Evolutionary conservation across 108 stramenopile species (phyloP).

Genomic region (Schizochytrium sp.): DNA sequence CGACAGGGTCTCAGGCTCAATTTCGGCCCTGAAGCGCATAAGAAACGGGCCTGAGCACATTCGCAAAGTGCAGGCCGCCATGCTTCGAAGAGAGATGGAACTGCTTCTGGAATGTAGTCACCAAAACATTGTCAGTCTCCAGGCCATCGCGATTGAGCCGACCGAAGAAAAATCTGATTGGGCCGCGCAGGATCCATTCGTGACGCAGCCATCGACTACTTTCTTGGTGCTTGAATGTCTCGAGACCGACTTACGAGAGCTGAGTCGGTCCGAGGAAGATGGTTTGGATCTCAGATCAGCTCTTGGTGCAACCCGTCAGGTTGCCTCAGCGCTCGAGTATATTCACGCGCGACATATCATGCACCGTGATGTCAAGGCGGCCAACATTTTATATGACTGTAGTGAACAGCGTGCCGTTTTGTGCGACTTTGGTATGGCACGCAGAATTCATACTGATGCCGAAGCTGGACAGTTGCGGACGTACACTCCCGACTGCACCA

Average conservation of each 20-base stretch:
- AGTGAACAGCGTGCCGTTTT: neutral
- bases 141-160: neutral
- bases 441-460: neutral
- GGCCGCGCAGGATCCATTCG: no score
- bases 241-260: neutral
- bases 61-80: neutral
- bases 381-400: neutral
- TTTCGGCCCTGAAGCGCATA: neutral
- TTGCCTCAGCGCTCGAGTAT: neutral
- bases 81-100: neutral
- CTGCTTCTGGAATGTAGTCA: neutral
- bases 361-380: neutral
- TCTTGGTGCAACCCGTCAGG: neutral
- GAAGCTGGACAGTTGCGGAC: neutral
- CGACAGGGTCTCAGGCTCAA: neutral
- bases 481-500: conserved; percentile 72
- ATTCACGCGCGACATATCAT: neutral
- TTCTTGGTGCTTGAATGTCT: neutral
- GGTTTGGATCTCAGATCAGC: neutral
- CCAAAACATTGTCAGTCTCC: neutral
- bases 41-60: neutral
- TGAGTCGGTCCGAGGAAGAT: neutral
- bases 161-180: neutral
- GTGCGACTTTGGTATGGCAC: neutral
- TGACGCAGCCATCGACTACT: neutral